Percentiles rank a stretch among this genome's conserved stretches.
These are phyloP conservation scores for Plasmopara viticola DNA, from an alignment of 352 stramenopile genomes.

Conservation along the genomic window DNA sequence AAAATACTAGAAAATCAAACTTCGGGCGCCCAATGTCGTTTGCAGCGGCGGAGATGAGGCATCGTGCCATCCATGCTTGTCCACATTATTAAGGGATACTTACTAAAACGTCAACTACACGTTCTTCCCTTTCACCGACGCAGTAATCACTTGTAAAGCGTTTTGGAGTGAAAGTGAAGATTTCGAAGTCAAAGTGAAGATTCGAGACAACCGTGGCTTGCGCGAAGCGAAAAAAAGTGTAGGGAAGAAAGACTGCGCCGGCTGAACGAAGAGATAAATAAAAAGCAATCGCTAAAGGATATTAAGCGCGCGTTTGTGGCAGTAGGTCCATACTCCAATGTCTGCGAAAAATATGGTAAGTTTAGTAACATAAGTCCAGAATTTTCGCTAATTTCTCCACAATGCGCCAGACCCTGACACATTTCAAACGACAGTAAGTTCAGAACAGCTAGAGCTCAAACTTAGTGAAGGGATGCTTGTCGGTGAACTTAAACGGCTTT, in stretches of 20 bases:
- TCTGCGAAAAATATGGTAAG: background rate
- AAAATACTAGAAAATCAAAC: too few species aligned
- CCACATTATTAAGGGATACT: background rate
- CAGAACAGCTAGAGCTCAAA: too few species aligned
- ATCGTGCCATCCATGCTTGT: constrained; percentile 1
- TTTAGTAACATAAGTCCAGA: too few species aligned
- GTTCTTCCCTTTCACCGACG: constrained; percentile 3
- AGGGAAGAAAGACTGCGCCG: constrained; percentile 1
- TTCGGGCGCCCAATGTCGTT: too few species aligned
- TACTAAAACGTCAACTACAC: background rate
- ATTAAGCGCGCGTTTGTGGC: background rate
- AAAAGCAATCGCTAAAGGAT: background rate
- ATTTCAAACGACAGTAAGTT: too few species aligned
- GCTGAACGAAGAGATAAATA: background rate
- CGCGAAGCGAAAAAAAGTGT: background rate
- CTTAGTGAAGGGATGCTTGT: too few species aligned
- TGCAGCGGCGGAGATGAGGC: too few species aligned
- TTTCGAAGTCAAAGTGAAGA: background rate
- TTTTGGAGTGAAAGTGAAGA: too few species aligned
- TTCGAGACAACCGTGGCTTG: too few species aligned
- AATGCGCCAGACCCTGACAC: background rate
- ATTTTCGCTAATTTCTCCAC: too few species aligned
- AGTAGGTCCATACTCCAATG: background rate
- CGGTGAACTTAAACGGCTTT: too few species aligned
- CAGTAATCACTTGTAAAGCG: constrained; percentile 2